These are phyloP conservation scores for Gautieria morchelliformis DNA, from an alignment of 768 basidiomycete genomes.

Conservation along the genomic window DNA sequence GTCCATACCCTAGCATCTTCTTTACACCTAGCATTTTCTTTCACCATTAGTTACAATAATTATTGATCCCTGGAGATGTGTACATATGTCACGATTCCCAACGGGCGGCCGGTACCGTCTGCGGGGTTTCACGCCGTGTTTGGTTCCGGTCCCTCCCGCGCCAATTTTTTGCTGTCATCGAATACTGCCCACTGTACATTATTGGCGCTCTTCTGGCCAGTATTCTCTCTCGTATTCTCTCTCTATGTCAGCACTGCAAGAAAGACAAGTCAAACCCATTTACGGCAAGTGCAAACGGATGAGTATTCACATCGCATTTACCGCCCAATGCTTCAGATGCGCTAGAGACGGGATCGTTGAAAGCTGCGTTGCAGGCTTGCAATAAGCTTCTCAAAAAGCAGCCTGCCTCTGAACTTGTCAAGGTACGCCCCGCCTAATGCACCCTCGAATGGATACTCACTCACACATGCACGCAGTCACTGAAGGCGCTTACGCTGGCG, in stretches of 20 bases:
- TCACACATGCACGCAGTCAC: slow-evolving; percentile 37
- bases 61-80: no score
- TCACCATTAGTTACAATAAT: no score
- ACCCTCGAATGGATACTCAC: background rate
- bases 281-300: slow-evolving; percentile 45
- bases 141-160: background rate
- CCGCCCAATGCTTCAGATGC: slow-evolving; percentile 44
- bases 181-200: background rate
- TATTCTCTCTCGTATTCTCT: background rate
- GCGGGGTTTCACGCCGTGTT: no score
- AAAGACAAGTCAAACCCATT: slow-evolving; percentile 78
- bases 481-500: slow-evolving; percentile 78
- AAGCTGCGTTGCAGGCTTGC: slow-evolving; percentile 75
- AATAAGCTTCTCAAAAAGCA: slow-evolving; percentile 86
- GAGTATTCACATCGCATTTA: background rate
- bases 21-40: no score
- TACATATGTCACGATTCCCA: no score
- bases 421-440: slow-evolving; percentile 30
- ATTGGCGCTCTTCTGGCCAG: no score
- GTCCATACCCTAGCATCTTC: no score
- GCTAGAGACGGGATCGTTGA: slow-evolving; percentile 77
- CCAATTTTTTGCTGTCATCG: background rate
- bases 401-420: slow-evolving; percentile 61
- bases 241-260: slow-evolving; percentile 19
- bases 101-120: no score